Conservation (phyloP, 2,329 filamentous ascomycete genomes). For the Chaetomium sp. region DNA sequence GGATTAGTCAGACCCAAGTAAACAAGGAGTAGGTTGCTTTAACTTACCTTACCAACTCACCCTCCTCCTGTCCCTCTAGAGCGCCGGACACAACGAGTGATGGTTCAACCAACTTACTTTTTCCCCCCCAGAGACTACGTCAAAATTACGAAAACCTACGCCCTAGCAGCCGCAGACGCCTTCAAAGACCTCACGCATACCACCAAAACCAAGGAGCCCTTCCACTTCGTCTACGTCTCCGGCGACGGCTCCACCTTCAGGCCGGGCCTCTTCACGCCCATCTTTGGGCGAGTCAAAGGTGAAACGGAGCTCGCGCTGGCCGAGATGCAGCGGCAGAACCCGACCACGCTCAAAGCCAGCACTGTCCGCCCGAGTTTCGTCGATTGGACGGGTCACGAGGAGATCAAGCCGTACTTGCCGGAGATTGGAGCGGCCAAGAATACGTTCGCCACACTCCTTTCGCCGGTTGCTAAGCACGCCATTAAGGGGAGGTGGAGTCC, state of each 20-base stretch:
- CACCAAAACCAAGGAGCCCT: slow-evolving; percentile 36
- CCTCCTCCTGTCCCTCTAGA: too few relatives aligned
- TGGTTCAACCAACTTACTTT: neutral
- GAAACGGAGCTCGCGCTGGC: slow-evolving; percentile 56
- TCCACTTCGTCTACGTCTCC: slow-evolving; percentile 67
- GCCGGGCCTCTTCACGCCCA: slow-evolving; percentile 48
- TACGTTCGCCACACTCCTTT: slow-evolving; percentile 18
- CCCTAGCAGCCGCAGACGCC: slow-evolving; percentile 56
- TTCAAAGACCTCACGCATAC: slow-evolving; percentile 42
- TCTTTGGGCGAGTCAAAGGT: slow-evolving; percentile 62
- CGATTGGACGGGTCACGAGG: slow-evolving; percentile 40
- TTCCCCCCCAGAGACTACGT: slow-evolving; percentile 48
- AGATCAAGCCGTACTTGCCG: slow-evolving; percentile 39
- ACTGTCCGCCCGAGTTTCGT: slow-evolving; percentile 55
- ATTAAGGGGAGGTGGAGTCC: slow-evolving; percentile 32
- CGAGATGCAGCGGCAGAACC: slow-evolving; percentile 38
- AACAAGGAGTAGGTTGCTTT: slow-evolving; percentile 44
- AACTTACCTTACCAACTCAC: neutral
- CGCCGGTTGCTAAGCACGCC: slow-evolving; percentile 22
- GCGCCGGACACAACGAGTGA: too few relatives aligned
- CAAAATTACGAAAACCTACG: slow-evolving; percentile 60
- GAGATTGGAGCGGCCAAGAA: slow-evolving; percentile 19
- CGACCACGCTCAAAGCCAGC: slow-evolving; percentile 43
- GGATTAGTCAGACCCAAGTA: slow-evolving; percentile 56
- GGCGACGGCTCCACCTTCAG: slow-evolving; percentile 53